Base-by-base conservation (phyloP, 2,329 filamentous ascomycete species). In the Drechslera avenae region DNA sequence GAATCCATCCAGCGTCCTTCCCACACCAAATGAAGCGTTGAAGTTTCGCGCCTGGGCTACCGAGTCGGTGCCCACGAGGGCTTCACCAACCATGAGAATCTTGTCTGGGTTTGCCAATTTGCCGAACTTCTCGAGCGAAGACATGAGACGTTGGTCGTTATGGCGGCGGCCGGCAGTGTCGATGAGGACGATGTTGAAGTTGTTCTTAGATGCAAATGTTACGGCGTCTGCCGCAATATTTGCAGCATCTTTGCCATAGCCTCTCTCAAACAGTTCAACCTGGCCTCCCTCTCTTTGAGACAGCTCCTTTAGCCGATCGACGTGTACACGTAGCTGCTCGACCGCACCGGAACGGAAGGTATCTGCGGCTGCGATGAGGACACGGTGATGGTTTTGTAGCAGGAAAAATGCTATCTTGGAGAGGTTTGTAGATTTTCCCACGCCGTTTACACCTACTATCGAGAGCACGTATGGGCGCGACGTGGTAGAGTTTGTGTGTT, bases 371-470 rank as follows among this genome's bases (percentile, higher is more conserved):
- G 91, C 93, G 60, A 99, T 90, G 50, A 99, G 83, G 13, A 99
- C 91, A 68, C 89, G 89, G 79, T 96, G 95, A 72, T 95, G 92
- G 79, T 99, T 99, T 75, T 99, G 93, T 26, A 99, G 81, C 31
- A 99, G 81, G 78, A 99, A 99, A 77, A 94, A 99, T 74, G 92
- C 96, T 61, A 99, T 96, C 76, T 99, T 99, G 74, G 90, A 93
- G 31, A 99, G 81, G 71, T 97, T 97, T 44, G 94, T 99, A 13
- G 92, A 97, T 78, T 99, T 99, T 69, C 94, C 94, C 31, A 99
- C 94, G 46, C 94, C 94, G 73, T 99, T 99, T 71, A 99, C 94
- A 56, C 94, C 94, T 35, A 99, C 94, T 55, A 99, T 96, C 50
- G 91, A 97, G 71, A 99, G 95, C 66, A 97, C 93, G 71, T 97